phyloP scores from a whole-genome alignment of 495 filamentous ascomycete genomes.

The Astrothelium macrocarpum region DNA sequence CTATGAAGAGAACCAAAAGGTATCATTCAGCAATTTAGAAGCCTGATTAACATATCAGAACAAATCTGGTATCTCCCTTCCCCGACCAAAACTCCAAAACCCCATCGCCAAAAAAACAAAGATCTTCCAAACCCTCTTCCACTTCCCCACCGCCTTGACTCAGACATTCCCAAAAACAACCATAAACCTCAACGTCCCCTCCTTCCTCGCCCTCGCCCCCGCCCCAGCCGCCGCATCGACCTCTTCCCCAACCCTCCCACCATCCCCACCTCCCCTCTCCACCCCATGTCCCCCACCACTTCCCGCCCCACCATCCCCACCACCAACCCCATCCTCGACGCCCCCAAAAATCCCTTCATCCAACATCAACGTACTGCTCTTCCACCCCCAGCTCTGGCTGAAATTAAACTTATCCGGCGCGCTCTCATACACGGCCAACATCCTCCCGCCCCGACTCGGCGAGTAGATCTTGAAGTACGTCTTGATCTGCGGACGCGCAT shows the following conservation, averaged over 20 bases:
- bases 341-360: slow-evolving; percentile 40
- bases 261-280: slow-evolving; percentile 3
- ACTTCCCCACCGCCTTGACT: neutral
- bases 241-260: neutral
- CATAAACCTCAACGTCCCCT: slow-evolving; percentile 47
- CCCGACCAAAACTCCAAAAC: neutral
- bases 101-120: neutral
- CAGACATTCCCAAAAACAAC: slow-evolving; percentile 43
- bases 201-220: slow-evolving; percentile 25
- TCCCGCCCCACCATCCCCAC: neutral
- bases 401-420: slow-evolving; percentile 54
- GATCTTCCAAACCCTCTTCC: neutral
- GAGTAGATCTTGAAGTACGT: slow-evolving; percentile 58
- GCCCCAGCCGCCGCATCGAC: neutral
- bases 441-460: slow-evolving; percentile 46
- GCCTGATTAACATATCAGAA: neutral
- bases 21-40: neutral
- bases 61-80: slow-evolving; percentile 1
- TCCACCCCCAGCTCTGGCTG: slow-evolving; percentile 56
- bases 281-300: neutral
- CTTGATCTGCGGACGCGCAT: slow-evolving; percentile 47
- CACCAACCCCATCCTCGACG: slow-evolving; percentile 14
- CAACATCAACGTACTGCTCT: slow-evolving; percentile 48
- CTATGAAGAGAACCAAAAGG: neutral
- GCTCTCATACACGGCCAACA: slow-evolving; percentile 49